Evolutionary conservation across 139 green algal genomes (phyloP).

Genomic region (Picochlorum sp.): DNA sequence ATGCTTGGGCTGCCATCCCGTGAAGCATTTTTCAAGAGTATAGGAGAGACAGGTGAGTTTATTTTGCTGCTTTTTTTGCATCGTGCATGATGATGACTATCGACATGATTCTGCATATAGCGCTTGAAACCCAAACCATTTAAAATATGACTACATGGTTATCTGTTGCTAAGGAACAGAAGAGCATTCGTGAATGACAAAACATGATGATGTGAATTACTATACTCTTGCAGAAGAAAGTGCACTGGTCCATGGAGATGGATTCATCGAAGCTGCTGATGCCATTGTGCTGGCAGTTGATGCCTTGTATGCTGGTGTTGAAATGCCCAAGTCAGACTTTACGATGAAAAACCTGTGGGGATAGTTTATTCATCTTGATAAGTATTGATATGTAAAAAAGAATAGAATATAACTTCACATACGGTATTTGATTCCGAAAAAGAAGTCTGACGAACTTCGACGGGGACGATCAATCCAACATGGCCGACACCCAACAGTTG

Average conservation of each 20-base stretch:
- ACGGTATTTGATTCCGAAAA: too few species aligned
- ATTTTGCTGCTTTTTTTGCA: too few species aligned
- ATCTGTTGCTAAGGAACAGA: not conserved
- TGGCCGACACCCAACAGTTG: constrained; percentile 55
- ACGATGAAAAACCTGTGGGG: constrained; percentile 13
- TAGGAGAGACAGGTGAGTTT: constrained; percentile 46
- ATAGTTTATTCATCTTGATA: not conserved
- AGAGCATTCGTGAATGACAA: too few species aligned
- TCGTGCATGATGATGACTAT: not conserved
- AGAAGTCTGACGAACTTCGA: too few species aligned
- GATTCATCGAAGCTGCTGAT: constrained; percentile 20
- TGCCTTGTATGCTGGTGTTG: constrained; percentile 25
- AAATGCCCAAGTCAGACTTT: constrained; percentile 38
- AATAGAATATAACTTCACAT: not conserved
- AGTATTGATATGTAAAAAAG: not conserved
- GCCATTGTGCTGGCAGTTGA: constrained; percentile 11
- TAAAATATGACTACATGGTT: not conserved
- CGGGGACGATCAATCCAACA: not conserved
- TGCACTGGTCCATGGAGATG: constrained; percentile 13
- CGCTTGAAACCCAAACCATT: too few species aligned
- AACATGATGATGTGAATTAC: too few species aligned
- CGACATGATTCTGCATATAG: not conserved
- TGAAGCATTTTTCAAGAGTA: constrained; percentile 37
- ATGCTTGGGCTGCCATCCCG: constrained; percentile 46
- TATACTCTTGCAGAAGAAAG: too few species aligned